Percentiles rank a stretch among this genome's conserved stretches.
Conservation (phyloP, 1,139 yeast species). For the Candida sp. region DNA sequence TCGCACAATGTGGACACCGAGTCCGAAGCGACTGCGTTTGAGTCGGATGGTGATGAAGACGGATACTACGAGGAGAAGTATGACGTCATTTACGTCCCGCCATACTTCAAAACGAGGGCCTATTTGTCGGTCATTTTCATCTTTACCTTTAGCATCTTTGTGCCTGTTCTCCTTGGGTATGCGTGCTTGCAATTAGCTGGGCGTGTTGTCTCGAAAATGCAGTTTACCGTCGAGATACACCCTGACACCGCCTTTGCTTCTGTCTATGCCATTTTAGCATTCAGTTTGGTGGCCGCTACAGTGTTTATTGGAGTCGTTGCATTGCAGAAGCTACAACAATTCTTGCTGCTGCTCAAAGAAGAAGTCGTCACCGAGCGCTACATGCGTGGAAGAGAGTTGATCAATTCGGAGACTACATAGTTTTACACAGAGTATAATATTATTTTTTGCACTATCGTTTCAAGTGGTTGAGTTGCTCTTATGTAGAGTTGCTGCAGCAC, state of each 20-base stretch:
- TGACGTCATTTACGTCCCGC: background rate
- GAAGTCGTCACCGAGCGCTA: background rate
- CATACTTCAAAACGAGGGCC: background rate
- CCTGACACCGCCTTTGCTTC: too few species aligned
- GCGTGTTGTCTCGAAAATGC: background rate
- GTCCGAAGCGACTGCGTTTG: background rate
- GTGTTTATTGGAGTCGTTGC: background rate
- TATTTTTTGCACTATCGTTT: too few species aligned
- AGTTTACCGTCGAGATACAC: too few species aligned
- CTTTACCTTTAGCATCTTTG: background rate
- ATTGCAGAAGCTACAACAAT: background rate
- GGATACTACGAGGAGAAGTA: background rate
- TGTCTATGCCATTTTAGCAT: too few species aligned
- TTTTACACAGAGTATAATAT: background rate
- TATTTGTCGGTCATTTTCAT: background rate
- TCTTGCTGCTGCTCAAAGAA: background rate
- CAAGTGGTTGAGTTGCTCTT: too few species aligned
- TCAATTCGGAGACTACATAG: background rate
- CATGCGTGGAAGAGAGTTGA: background rate
- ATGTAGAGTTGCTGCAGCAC: too few species aligned
- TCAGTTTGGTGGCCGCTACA: too few species aligned
- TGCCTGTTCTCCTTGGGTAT: background rate
- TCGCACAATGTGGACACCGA: background rate
- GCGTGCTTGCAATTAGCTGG: background rate
- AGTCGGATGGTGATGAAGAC: background rate